Percentiles rank a stretch among this genome's conserved stretches.
Evolutionary conservation across 768 basidiomycete species (phyloP).

Genomic region (Daedalea quercina): DNA sequence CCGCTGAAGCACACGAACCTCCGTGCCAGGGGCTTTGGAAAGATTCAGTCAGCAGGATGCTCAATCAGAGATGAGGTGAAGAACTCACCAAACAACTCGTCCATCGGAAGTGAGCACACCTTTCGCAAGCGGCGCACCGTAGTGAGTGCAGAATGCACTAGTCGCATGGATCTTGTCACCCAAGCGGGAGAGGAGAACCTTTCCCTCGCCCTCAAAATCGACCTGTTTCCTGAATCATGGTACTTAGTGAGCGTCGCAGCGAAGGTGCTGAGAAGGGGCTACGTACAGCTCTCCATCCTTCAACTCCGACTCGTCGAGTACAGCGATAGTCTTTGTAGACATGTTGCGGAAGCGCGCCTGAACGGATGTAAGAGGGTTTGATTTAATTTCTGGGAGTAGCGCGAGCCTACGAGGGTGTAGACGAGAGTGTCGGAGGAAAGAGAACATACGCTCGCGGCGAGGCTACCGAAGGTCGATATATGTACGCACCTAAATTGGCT

Average conservation of each 20-base stretch:
- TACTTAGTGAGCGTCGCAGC: not conserved
- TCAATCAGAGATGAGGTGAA: too few relatives aligned
- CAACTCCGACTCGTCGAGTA: constrained; percentile 40
- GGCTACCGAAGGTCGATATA: not conserved
- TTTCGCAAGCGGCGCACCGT: constrained; percentile 82
- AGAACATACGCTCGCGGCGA: not conserved
- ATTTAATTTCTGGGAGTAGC: not conserved
- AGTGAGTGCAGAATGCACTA: constrained; percentile 85
- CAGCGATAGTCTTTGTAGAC: constrained; percentile 39
- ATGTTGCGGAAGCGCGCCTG: constrained; percentile 19
- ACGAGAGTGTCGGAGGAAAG: not conserved
- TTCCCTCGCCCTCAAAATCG: constrained; percentile 62
- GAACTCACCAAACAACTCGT: constrained; percentile 64
- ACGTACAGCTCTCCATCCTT: constrained; percentile 51
- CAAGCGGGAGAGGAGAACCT: constrained; percentile 71
- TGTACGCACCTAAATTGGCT: not conserved
- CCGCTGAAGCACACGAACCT: constrained; percentile 35
- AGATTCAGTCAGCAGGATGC: not conserved
- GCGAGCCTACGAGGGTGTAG: not conserved
- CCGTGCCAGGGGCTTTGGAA: constrained; percentile 75
- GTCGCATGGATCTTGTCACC: constrained; percentile 74
- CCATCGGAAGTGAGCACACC: constrained; percentile 77
- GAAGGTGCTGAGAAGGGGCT: not conserved
- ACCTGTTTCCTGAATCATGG: constrained; percentile 77
- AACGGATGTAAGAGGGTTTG: not conserved